Evolutionary conservation across 179 eudicot species (phyloP).

Genomic region (Kewa caespitosa): DNA sequence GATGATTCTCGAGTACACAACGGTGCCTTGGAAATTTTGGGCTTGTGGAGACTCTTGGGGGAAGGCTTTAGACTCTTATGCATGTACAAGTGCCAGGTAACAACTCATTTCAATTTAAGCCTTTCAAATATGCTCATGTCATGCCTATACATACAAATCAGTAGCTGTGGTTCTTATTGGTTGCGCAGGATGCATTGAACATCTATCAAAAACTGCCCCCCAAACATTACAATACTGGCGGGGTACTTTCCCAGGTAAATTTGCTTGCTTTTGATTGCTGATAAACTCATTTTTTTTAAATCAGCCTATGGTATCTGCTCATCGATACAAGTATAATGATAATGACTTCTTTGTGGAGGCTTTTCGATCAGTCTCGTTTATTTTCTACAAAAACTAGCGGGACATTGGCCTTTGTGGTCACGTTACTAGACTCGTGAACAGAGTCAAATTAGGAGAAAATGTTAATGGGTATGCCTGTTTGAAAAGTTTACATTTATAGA

Average conservation of each 20-base stretch:
- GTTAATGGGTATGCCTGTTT: neutral
- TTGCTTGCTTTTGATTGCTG: neutral
- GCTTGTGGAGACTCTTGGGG: conserved; percentile 66
- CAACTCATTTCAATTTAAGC: conserved; percentile 1
- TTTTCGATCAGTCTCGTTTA: neutral
- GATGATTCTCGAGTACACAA: conserved; percentile 52
- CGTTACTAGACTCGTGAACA: neutral
- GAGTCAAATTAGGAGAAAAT: neutral
- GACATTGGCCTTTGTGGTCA: neutral
- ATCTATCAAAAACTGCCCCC: conserved; percentile 71
- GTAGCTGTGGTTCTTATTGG: conserved; percentile 3
- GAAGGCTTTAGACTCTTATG: conserved; percentile 93
- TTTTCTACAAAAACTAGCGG: neutral
- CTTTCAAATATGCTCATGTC: neutral
- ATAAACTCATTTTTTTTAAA: neutral
- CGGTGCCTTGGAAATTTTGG: conserved; percentile 75
- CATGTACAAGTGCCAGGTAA: conserved; percentile 85
- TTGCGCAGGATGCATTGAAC: conserved; percentile 79
- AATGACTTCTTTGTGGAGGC: neutral
- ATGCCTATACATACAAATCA: conserved; percentile 9
- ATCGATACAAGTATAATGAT: neutral
- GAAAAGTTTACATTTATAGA: too few species aligned
- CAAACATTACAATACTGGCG: conserved; percentile 83
- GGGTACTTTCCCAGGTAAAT: conserved; percentile 96
- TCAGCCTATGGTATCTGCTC: neutral